A percentile compares a stretch with the other conserved stretches of the same genome.
These are phyloP conservation scores for Penicillium atrosanguineum DNA, from an alignment of 495 filamentous ascomycete genomes.

Conservation along the genomic window DNA sequence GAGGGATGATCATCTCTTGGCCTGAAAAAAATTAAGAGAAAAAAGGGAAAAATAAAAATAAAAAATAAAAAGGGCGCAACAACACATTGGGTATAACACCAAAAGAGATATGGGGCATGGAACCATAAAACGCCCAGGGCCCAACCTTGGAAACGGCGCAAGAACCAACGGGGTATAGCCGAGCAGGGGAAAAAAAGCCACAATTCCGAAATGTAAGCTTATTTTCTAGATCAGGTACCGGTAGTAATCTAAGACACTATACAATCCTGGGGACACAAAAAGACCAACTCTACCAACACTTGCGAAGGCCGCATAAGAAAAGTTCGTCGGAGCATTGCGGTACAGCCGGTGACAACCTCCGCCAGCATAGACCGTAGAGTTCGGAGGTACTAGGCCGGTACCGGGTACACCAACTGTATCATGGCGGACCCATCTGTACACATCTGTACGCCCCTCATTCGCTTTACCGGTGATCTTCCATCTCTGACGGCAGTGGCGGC, in stretches of 20 bases:
- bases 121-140: conserved; percentile 12
- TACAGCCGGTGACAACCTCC: neutral
- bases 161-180: conserved; percentile 19
- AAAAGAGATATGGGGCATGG: conserved; percentile 2
- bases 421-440: neutral
- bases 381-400: neutral
- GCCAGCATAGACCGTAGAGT: neutral
- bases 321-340: neutral
- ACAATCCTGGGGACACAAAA: neutral
- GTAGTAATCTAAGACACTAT: no score
- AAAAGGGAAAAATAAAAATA: no score
- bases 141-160: conserved; percentile 12
- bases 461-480: conserved; percentile 25
- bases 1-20: conserved; percentile 28
- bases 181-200: conserved; percentile 11
- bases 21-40: conserved; percentile 23
- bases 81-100: conserved; percentile 1
- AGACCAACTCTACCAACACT: neutral
- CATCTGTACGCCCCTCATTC: neutral
- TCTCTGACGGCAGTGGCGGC: conserved; percentile 31
- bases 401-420: neutral
- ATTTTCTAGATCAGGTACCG: conserved; percentile 4
- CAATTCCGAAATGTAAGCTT: conserved; percentile 10
- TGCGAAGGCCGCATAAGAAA: neutral
- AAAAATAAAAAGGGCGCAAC: conserved; percentile 2